Evolutionary conservation across 441 rosid species (phyloP).

Genomic region (Erysimum cheiri): DNA sequence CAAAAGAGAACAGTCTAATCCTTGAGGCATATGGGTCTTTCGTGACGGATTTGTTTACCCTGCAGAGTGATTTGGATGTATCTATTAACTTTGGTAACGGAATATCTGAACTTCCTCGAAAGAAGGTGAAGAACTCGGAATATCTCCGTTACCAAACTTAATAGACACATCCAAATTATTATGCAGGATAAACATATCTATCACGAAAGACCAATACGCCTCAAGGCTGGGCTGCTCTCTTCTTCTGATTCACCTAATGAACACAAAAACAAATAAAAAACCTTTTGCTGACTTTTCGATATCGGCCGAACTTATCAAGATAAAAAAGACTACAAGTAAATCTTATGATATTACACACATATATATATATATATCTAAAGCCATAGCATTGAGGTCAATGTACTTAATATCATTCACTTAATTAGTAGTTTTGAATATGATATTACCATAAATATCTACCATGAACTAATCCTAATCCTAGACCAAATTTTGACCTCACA

Average conservation of each 20-base stretch:
- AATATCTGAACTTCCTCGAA: too few relatives aligned
- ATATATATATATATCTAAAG: constrained; percentile 20
- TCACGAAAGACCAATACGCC: constrained; percentile 46
- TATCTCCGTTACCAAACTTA: constrained; percentile 41
- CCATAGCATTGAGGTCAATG: constrained; percentile 29
- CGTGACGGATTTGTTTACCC: too few relatives aligned
- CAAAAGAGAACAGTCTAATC: too few relatives aligned
- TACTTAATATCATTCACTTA: too few relatives aligned
- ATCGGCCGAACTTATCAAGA: background rate
- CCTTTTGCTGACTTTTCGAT: background rate
- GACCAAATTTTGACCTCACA: too few relatives aligned
- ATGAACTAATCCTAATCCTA: too few relatives aligned
- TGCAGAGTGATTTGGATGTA: too few relatives aligned
- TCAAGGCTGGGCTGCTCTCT: constrained; percentile 47
- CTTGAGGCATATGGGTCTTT: too few relatives aligned
- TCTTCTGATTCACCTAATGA: constrained; percentile 45
- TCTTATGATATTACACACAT: background rate
- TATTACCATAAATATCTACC: too few relatives aligned
- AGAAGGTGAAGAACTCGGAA: too few relatives aligned
- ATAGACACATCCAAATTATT: constrained; percentile 63
- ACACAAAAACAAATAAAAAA: background rate
- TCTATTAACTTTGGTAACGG: too few relatives aligned
- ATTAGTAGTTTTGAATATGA: too few relatives aligned
- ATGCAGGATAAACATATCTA: constrained; percentile 47
- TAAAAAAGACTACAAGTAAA: background rate